These are phyloP conservation scores for Lathyrus tuberosus DNA, from an alignment of 306 rosid genomes.

Conservation along the genomic window DNA sequence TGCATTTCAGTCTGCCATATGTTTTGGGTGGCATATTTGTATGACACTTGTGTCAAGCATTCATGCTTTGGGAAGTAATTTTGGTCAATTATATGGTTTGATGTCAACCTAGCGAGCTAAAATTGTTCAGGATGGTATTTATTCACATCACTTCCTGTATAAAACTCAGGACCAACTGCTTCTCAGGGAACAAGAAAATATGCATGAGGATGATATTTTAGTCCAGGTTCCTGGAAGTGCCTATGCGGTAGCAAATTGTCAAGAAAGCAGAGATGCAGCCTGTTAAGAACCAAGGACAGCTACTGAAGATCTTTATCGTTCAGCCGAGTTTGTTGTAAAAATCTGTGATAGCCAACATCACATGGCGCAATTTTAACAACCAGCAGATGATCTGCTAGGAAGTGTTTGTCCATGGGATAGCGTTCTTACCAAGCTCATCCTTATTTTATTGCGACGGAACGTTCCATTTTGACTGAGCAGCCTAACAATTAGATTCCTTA, in stretches of 20 bases:
- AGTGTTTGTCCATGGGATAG: conserved; percentile 20
- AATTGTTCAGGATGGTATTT: neutral
- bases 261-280: conserved; percentile 37
- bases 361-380: neutral
- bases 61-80: neutral
- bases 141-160: conserved; percentile 32
- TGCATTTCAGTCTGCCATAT: neutral
- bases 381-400: conserved; percentile 15
- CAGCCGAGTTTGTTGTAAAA: neutral
- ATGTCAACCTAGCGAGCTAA: neutral
- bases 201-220: conserved; percentile 61
- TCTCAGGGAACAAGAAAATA: conserved; percentile 41
- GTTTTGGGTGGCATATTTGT: conserved; percentile 19
- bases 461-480: neutral
- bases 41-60: conserved; percentile 12
- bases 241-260: conserved; percentile 52
- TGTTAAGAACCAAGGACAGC: conserved; percentile 24
- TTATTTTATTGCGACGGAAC: neutral
- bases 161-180: conserved; percentile 50
- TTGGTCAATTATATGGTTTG: neutral
- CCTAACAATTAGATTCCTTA: neutral
- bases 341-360: neutral
- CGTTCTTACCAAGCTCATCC: neutral
- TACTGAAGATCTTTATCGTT: neutral
- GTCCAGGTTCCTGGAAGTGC: conserved; percentile 94